Evolutionary conservation across 2,329 filamentous ascomycete species (phyloP).

Genomic region (Xylaria sp.): DNA sequence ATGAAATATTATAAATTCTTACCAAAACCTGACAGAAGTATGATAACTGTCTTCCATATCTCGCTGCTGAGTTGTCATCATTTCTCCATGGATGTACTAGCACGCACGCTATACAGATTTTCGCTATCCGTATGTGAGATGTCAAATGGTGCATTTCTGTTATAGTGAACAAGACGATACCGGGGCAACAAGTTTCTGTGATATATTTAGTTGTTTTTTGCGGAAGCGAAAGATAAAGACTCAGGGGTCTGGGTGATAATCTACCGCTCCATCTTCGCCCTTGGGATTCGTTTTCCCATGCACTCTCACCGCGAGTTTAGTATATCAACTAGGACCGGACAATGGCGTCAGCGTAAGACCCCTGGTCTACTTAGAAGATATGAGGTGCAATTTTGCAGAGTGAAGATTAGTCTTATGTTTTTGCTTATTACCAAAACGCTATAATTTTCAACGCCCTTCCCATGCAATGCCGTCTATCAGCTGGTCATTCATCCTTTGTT

Average conservation of each 20-base stretch:
- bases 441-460: conserved; percentile 10
- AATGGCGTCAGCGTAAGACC: background rate
- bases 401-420: conserved; percentile 19
- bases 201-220: no score
- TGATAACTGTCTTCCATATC: background rate
- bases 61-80: background rate
- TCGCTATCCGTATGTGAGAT: background rate
- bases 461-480: conserved; percentile 13
- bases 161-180: no score
- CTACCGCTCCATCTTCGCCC: no score
- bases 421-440: background rate
- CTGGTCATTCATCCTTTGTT: conserved; percentile 4
- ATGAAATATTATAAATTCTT: conserved; percentile 21
- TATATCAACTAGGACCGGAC: no score
- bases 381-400: conserved; percentile 12
- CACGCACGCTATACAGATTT: background rate
- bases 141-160: no score
- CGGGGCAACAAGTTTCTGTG: no score
- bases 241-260: no score
- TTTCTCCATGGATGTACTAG: background rate
- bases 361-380: background rate
- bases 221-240: no score
- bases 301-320: no score
- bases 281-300: no score
- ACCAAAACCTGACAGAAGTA: conserved; percentile 18